Conservation (phyloP, 1,284 basidiomycete genomes). For the Agroathelia rolfsii region DNA sequence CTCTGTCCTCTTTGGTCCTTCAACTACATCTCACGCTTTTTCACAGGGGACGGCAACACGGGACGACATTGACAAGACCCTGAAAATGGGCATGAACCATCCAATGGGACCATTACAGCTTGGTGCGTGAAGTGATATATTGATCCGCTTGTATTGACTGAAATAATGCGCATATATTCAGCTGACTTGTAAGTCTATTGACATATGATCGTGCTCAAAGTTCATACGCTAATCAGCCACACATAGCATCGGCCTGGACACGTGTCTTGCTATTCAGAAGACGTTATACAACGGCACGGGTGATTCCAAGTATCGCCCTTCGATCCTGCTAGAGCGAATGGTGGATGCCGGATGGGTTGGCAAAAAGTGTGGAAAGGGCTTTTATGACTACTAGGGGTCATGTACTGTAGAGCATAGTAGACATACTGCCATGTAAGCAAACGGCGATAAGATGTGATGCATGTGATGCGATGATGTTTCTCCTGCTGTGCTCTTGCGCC, state of each 20-base stretch:
- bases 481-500: constrained; percentile 5
- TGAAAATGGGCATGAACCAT: constrained; percentile 91
- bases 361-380: constrained; percentile 84
- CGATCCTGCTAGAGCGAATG: constrained; percentile 86
- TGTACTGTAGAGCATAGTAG: no score
- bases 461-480: constrained; percentile 14
- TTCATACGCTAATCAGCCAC: constrained; percentile 5
- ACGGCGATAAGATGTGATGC: no score
- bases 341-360: constrained; percentile 94
- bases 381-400: constrained; percentile 79
- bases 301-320: constrained; percentile 96
- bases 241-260: constrained; percentile 83
- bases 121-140: constrained; percentile 41
- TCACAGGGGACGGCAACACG: constrained; percentile 75
- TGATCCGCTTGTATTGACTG: constrained; percentile 1
- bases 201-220: constrained; percentile 8
- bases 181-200: constrained; percentile 65
- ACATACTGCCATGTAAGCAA: no score
- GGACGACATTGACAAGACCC: constrained; percentile 92
- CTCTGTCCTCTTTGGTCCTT: constrained; percentile 2
- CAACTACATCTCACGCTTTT: constrained; percentile 4
- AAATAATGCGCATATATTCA: constrained; percentile 16
- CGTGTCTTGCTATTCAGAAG: constrained; percentile 84
- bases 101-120: constrained; percentile 90
- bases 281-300: constrained; percentile 83